Evolutionary conservation across 345 rosid species (phyloP), one percentile per base, ranked within the genome.

Genomic region (Eucalyptus erythrocorys): DNA sequence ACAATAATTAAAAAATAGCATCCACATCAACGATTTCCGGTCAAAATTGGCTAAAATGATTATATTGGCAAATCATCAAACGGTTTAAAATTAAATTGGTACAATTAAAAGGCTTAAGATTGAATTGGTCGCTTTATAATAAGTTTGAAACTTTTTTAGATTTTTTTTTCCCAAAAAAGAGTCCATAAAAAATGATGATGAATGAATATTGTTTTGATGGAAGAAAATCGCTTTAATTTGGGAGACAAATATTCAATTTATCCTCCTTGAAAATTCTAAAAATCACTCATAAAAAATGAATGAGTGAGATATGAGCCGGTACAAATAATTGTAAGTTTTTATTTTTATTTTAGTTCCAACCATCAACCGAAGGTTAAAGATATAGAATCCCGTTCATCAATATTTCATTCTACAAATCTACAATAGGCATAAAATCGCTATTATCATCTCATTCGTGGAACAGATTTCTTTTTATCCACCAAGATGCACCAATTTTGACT

Each of bases 1-100:
- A 7, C 0, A 51, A 51, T 17, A 51, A 19, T 19, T 51, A 7
- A 50, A 43, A 50, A 49, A 49, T 13, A 1, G 2, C 0, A 51
- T 51, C 10, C 2, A 51, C 0, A 2, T 19, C 4, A 7, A 51
- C 10, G 2, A 51, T 19, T 7, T 19, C 10, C 19, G 0, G 1
- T 51, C 26, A 51, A 51, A 51, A 19, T 21, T 8, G 5, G 2
- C 26, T 21, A 51, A 51, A 51, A 51, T 21, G 2, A 51, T 51
- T 19, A 21, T 21, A 7, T 21, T 51, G 2, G 0, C 26, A 21
- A 51, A 51, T 51, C 57, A 51, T 51, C 10, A 51, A 51, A 51
- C 1, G 1, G 1, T 51, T 51, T 51, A 7, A 3, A 1, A 19
- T 21, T 19, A 51, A 51, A 51, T 51, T 51, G 0, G 0, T 19